These are phyloP conservation scores for Aristolochia fimbriata DNA, from an alignment of 164 flowering plant genomes.

Conservation along the genomic window DNA sequence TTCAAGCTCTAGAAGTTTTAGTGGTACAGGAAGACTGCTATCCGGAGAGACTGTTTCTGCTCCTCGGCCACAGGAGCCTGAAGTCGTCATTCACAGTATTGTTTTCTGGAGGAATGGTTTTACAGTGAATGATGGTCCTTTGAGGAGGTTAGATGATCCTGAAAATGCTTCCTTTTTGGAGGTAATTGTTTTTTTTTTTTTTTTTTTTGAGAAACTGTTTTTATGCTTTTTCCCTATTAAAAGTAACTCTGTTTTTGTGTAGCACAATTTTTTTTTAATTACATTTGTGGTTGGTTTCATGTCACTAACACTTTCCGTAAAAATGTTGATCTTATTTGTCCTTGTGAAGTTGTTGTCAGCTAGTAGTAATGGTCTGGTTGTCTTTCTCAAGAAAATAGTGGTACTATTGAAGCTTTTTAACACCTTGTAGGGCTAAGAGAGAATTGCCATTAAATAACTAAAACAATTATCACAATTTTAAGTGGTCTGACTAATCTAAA, in stretches of 20 bases:
- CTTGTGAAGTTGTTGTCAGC: too few relatives aligned
- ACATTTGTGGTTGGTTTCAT: too few relatives aligned
- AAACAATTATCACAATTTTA: too few relatives aligned
- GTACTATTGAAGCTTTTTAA: background rate
- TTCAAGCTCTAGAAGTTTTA: constrained; percentile 61
- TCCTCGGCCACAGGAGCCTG: constrained; percentile 43
- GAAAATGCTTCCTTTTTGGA: constrained; percentile 66
- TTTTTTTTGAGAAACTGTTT: background rate
- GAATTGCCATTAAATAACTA: background rate
- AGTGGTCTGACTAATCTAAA: too few relatives aligned
- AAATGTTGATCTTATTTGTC: too few relatives aligned
- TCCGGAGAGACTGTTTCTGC: constrained; percentile 56
- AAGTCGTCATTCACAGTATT: constrained; percentile 41
- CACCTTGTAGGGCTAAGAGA: background rate
- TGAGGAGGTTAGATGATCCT: constrained; percentile 74
- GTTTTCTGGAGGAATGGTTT: constrained; percentile 87
- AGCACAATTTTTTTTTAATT: too few relatives aligned
- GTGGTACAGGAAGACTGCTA: constrained; percentile 67
- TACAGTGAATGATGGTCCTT: constrained; percentile 80
- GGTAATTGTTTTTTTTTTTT: constrained; percentile 22
- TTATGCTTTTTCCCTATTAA: background rate
- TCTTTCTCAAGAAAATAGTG: background rate
- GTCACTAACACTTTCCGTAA: too few relatives aligned
- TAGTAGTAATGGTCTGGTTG: background rate
- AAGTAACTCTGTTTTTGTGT: too few relatives aligned